Conservation (phyloP, 768 basidiomycete genomes). For the Paxillus rubicundulus region DNA sequence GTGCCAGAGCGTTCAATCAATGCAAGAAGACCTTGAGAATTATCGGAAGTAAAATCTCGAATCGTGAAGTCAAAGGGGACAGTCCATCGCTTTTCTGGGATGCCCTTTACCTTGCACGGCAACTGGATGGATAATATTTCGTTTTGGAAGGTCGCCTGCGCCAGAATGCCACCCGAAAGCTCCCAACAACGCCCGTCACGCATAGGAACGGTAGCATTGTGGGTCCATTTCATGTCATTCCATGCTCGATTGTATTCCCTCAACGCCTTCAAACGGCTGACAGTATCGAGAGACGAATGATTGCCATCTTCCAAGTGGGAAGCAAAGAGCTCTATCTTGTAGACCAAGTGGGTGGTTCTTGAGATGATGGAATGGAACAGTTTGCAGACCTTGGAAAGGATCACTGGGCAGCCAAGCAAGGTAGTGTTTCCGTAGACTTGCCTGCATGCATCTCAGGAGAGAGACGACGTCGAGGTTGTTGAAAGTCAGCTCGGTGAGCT, state of each 20-base stretch:
- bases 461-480: conserved; percentile 28
- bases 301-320: conserved; percentile 27
- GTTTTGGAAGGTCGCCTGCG: conserved; percentile 20
- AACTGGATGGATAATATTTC: conserved; percentile 26
- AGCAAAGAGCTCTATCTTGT: conserved; percentile 31
- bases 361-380: conserved; percentile 27
- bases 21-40: conserved; percentile 35
- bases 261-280: conserved; percentile 25
- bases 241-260: conserved; percentile 28
- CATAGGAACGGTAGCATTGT: conserved; percentile 12
- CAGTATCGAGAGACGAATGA: conserved; percentile 15
- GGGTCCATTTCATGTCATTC: conserved; percentile 24
- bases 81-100: conserved; percentile 29
- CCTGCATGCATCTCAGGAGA: conserved; percentile 28
- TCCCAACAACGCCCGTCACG: conserved; percentile 31
- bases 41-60: conserved; percentile 38
- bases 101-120: conserved; percentile 30
- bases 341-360: conserved; percentile 24
- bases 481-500: conserved; percentile 26
- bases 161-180: conserved; percentile 34
- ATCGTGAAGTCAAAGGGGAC: conserved; percentile 24
- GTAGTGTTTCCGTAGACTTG: conserved; percentile 5
- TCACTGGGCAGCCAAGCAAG: background rate
- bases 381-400: conserved; percentile 25
- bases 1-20: conserved; percentile 23